Base-by-base conservation (phyloP, 345 rosid genomes). In the Camelina laxa region DNA sequence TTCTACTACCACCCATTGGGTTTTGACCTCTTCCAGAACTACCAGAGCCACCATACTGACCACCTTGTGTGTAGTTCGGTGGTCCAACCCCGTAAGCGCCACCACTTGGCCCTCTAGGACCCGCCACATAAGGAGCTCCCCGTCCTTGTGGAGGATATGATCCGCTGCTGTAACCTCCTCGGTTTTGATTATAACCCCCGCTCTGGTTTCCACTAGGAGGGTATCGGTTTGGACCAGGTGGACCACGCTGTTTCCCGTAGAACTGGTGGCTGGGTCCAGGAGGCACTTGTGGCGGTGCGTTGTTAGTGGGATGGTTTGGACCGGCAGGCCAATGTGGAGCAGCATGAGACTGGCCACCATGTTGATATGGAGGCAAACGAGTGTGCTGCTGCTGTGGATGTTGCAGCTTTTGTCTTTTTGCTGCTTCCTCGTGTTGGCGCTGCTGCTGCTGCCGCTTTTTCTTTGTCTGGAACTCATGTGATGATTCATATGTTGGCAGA, bases 391-490 rank as follows among this genome's bases (percentile, higher is more conserved):
- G 97, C 51, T 83, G 91, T 44, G 92, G 90, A 64, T 90, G 98
- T 55, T 88, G 97, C 33, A 86, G 67, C 65, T 88, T 94, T 80
- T 88, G 98, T 30, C 93, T 85, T 71, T 90, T 94, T 7, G 98
- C 96, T 31, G 83, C 87, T 84, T 89, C 97, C 75, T 87, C 91
- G 7, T 88, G 88, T 70, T 95, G 97, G 35, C 98, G 86, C 79
- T 88, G 98, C 80, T 95, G 98, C 80, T 95, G 96, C 86, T 90
- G 98, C 61, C 98, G 79, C 82, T 86, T 92, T 74, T 89, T 95
- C 91, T 91, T 92, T 27, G 99, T 92, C 76, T 92, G 98, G 79
- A 89, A 92, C 84, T 95, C 99, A 50, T 95, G 99, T 2, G 99
- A 92, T 45, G 98, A 83, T 76, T 95, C 98, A 64, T 95, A 95